Base-by-base conservation (phyloP, 805 yeast species). In the Allodekkera sacchari region DNA sequence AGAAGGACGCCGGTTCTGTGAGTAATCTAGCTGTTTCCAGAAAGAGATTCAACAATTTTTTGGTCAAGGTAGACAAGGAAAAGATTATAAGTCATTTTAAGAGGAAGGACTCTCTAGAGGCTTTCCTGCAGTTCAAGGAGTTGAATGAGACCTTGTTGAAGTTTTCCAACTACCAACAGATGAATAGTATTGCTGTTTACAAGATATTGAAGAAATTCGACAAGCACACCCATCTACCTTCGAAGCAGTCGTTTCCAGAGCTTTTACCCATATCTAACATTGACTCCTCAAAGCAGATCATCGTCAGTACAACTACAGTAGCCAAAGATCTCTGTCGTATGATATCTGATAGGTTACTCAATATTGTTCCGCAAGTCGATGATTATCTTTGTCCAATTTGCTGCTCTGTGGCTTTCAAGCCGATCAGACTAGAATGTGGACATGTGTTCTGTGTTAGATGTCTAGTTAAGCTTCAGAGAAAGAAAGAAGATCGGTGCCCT, bases 321-420 rank as follows among this genome's bases (percentile, higher is more conserved):
- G 69, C 78, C 0, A 68, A 65, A 40, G 62, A 67, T 14, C 63
- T 77, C 16, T 75, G 80, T 45, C 63, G 55, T 22, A 63, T 77
- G 18, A 73, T 81, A 21, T 68, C 77, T 19, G 61, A 60, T 16
- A 62, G 72, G 17, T 52, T 81, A 12, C 51, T 81, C 22, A 63
- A 67, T 18, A 52, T 81, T 2, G 58, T 79, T 1, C 92, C 92
- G 2, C 88, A 79, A 49, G 55, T 82, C 4, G 88, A 81, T 30
- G 89, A 82, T 49, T 81, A 79, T 45, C 59, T 73, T 2, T 81
- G 92, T 48, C 84, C 88, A 1, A 73, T 81, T 7, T 81, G 92
- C 48, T 68, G 71, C 50, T 64, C 71, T 3, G 65, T 81, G 28
- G 85, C 87, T 1, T 81, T 67, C 55, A 77, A 79, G 44, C 92